Evolutionary conservation across 1,284 basidiomycete species (phyloP).

Genomic region (Ustilago lituana): DNA sequence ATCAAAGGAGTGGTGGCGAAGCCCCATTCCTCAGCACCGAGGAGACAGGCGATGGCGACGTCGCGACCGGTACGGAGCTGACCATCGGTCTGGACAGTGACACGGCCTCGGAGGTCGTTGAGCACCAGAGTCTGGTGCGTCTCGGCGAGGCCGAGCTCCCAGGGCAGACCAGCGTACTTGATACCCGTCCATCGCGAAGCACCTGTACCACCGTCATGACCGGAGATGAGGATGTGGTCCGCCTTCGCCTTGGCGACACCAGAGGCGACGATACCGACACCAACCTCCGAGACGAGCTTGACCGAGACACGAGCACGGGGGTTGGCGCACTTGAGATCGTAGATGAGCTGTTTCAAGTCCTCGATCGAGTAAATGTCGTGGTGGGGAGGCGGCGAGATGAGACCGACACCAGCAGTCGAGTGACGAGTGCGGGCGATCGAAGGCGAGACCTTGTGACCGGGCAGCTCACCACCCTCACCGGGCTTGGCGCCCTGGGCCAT

Average conservation of each 20-base stretch:
- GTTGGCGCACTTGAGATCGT: slow-evolving; percentile 65
- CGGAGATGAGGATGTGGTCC: slow-evolving; percentile 63
- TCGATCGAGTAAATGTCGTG: slow-evolving; percentile 67
- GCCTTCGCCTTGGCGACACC: slow-evolving; percentile 66
- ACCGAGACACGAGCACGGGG: slow-evolving; percentile 61
- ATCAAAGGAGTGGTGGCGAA: slow-evolving; percentile 64
- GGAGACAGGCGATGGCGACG: slow-evolving; percentile 61
- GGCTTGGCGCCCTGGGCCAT: slow-evolving; percentile 66
- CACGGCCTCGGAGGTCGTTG: slow-evolving; percentile 64
- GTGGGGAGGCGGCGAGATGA: slow-evolving; percentile 63
- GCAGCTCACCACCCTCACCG: slow-evolving; percentile 65
- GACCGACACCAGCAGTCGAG: slow-evolving; percentile 63
- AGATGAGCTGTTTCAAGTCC: slow-evolving; percentile 65
- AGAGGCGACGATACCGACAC: slow-evolving; percentile 63
- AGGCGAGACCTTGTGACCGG: slow-evolving; percentile 65
- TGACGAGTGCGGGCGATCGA: slow-evolving; percentile 65
- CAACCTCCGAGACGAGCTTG: slow-evolving; percentile 65
- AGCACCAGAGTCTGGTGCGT: slow-evolving; percentile 64
- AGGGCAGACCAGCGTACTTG: slow-evolving; percentile 65
- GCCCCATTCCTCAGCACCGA: slow-evolving; percentile 63
- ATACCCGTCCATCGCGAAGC: slow-evolving; percentile 64
- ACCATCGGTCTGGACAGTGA: slow-evolving; percentile 63
- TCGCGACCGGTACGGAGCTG: slow-evolving; percentile 62
- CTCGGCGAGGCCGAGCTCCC: slow-evolving; percentile 65
- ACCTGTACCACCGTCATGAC: slow-evolving; percentile 66